Evolutionary conservation across 345 rosid genomes (phyloP).

Genomic region (Microthlaspi erraticum): DNA sequence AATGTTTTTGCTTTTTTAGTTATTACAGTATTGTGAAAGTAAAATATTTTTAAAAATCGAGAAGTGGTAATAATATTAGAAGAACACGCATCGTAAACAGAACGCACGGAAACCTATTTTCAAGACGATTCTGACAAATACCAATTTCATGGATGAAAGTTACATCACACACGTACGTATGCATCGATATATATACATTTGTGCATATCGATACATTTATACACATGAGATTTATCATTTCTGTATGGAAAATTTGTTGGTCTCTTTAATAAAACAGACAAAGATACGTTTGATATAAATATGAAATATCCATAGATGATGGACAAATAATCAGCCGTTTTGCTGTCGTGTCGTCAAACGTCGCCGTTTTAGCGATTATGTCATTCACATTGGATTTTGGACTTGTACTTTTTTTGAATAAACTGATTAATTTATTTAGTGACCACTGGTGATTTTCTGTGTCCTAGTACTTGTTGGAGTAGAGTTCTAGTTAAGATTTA

Average conservation of each 20-base stretch:
- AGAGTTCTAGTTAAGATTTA: slow-evolving; percentile 8
- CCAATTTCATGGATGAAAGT: slow-evolving; percentile 49
- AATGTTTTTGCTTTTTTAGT: background rate
- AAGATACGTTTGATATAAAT: slow-evolving; percentile 27
- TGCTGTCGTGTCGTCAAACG: slow-evolving; percentile 33
- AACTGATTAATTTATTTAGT: slow-evolving; percentile 23
- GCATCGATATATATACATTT: slow-evolving; percentile 6
- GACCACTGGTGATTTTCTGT: slow-evolving; percentile 36
- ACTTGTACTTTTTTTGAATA: background rate
- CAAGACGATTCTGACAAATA: slow-evolving; percentile 46
- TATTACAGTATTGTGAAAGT: slow-evolving; percentile 1
- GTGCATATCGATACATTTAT: background rate
- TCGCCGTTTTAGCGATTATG: slow-evolving; percentile 30
- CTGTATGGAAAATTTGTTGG: slow-evolving; percentile 1
- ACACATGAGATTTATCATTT: background rate
- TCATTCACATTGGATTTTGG: slow-evolving; percentile 39
- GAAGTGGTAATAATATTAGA: slow-evolving; percentile 5
- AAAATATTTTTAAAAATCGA: background rate
- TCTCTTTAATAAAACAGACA: slow-evolving; percentile 16
- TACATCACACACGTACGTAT: slow-evolving; percentile 48
- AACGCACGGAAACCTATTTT: slow-evolving; percentile 50
- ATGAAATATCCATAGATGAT: slow-evolving; percentile 5
- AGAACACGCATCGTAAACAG: slow-evolving; percentile 40
- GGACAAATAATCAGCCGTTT: slow-evolving; percentile 32
- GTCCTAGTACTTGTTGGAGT: slow-evolving; percentile 37